A percentile compares a stretch with the other conserved stretches of the same genome.
Conservation (phyloP, 2,329 filamentous ascomycete species). For the Aschersonia sp. region DNA sequence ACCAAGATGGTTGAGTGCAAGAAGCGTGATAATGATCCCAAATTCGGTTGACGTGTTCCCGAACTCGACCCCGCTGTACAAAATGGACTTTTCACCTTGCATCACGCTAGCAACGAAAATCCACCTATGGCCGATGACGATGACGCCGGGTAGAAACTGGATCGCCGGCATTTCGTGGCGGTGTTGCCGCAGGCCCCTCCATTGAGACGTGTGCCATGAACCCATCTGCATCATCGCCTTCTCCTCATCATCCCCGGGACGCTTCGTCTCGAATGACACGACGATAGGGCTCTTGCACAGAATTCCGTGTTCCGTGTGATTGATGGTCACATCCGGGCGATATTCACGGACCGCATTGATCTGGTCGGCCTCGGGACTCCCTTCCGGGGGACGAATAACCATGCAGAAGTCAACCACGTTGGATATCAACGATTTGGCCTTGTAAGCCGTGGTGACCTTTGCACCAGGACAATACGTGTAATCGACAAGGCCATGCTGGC, state of each 20-base stretch:
- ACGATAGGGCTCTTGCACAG: constrained; percentile 6
- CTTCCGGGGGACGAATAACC: neutral
- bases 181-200: constrained; percentile 3
- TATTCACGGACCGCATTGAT: constrained; percentile 1
- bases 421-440: too few relatives aligned
- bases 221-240: constrained; percentile 6
- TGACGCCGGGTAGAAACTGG: neutral
- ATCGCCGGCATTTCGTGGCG: neutral
- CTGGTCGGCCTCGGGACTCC: neutral
- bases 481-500: neutral
- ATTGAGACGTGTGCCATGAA: constrained; percentile 7
- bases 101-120: neutral
- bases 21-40: neutral
- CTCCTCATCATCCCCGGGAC: constrained; percentile 2
- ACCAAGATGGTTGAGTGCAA: neutral
- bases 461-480: neutral
- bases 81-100: neutral
- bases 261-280: constrained; percentile 8
- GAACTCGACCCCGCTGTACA: neutral
- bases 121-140: neutral
- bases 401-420: constrained; percentile 7
- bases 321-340: constrained; percentile 5
- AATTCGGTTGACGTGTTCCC: neutral
- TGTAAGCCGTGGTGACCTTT: neutral
- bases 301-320: constrained; percentile 6